These are phyloP conservation scores for Pleurotus tuber-regium DNA, from an alignment of 768 basidiomycete species.

Conservation along the genomic window DNA sequence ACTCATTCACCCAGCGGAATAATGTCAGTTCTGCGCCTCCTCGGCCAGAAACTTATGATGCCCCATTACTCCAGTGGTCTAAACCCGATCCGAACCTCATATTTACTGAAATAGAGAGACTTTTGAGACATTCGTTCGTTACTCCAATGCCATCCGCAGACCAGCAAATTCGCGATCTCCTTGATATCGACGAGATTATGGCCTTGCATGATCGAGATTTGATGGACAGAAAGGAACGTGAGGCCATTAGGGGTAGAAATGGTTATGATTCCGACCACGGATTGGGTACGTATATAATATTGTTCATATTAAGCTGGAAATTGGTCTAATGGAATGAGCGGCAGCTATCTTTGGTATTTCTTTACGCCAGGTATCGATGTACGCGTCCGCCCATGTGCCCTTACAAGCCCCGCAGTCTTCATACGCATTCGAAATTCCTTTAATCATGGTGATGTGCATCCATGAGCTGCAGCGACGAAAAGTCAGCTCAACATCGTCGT, in stretches of 20 bases:
- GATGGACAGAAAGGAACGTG: constrained; percentile 4
- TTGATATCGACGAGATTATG: constrained; percentile 3
- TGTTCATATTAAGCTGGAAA: too few relatives aligned
- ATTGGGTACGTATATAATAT: not conserved
- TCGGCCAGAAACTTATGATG: not conserved
- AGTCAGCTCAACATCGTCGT: not conserved
- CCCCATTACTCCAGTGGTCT: not conserved
- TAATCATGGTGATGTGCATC: not conserved
- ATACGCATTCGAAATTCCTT: not conserved
- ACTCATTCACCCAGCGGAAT: not conserved
- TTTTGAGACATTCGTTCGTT: not conserved
- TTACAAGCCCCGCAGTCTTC: not conserved
- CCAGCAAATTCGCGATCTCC: constrained; percentile 3
- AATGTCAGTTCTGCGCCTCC: not conserved
- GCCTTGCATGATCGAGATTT: constrained; percentile 4
- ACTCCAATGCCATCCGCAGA: not conserved
- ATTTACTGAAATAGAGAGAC: not conserved
- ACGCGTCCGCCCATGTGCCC: not conserved
- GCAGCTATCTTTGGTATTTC: constrained; percentile 1
- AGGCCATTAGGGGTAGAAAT: not conserved
- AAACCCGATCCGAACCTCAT: constrained; percentile 3
- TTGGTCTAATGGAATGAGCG: too few relatives aligned
- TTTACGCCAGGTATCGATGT: constrained; percentile 5
- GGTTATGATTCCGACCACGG: not conserved
- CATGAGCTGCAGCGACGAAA: not conserved